Base-by-base conservation (phyloP, 2,329 filamentous ascomycete genomes). In the Aaosphaeria arxii region DNA sequence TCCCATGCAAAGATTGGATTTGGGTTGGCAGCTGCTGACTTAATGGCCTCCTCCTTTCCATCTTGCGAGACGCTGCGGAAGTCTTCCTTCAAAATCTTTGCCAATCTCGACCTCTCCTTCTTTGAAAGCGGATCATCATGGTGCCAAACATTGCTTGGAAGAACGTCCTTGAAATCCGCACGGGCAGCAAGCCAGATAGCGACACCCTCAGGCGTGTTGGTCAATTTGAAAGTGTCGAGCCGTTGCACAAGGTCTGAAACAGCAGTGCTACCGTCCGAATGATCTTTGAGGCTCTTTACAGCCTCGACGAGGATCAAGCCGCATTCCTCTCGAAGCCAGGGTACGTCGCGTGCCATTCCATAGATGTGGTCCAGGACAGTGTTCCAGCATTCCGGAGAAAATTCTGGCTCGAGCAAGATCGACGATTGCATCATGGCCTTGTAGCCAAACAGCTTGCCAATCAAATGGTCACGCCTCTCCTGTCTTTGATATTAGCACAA, bases 1-100 rank as follows among this genome's bases (percentile, higher is more conserved):
- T 88, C 83, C 94, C 92, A 96, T 0, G 90, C 89, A 66, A 95
- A 95, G 60, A 91, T 89, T 47, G 95, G 76, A 61, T 90, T 88
- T 1, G 88, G 83, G 47, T 85, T 90, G 79, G 89, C 91, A 52
- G 84, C 86, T 13, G 87, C 86, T 51, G 88, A 86, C 63, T 84
- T 83, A 24, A 74, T 73, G 42, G 56, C 58, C 59, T 77, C 78
- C 7, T 59, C 62, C 38, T 58, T 62, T 73, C 71, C 59, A 41
- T 60, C 56, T 7, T 81, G 76, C 38, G 76, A 73, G 4, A 72
- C 72, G 28, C 77, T 73, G 38, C 79, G 77, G 38, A 79, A 79
- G 46, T 84, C 87, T 60, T 95, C 90, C 64, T 89, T 92, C 65
- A 97, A 74, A 5, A 95, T 85, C 48, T 87, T 87, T 24, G 86